Base-by-base conservation (phyloP, 768 basidiomycete species). In the Kondoa malvinella region DNA sequence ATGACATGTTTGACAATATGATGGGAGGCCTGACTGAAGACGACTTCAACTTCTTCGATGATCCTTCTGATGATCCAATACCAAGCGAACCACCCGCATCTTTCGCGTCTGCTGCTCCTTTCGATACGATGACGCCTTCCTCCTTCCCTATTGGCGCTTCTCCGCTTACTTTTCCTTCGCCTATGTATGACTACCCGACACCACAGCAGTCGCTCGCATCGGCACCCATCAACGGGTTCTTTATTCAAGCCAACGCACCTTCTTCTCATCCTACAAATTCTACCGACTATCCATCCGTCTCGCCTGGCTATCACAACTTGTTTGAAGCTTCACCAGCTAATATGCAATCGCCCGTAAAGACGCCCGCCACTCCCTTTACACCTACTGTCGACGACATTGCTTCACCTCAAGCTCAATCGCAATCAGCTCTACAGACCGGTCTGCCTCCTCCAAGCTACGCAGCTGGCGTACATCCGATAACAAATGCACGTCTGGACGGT, bases 11-110 rank as follows among this genome's bases (percentile, higher is more conserved):
- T 65, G 40, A 50, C 40, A 50, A 21, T 21, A 81, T 86, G 78
- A 80, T 81, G 69, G 77, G 79, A 63, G 78, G 79, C 69, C 58
- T 70, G 68, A 73, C 89, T 0, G 89, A 92, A 64, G 89, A 89
- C 66, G 89, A 92, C 76, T 92, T 91, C 76, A 86, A 83, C 75
- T 91, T 88, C 77, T 92, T 90, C 74, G 88, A 91, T 74, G 80
- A 70, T 3, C 73, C 72, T 16, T 60, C 27, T 33, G 32, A 31
- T 66, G 32, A 56, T 32, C 56, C 59, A n/a, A 59, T 33, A 17
- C 34, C 34, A 40, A 58, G 14, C 67, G 30, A 21, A 17, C 64
- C 67, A 29, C 59, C 63, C 30, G 56, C 59, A 56, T 34, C 69
- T 26, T 57, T 64, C 26, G 8, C 34, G 21, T 25, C 25, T 3